Conservation (phyloP, 306 rosid species). For the Cucumis cinereus region DNA sequence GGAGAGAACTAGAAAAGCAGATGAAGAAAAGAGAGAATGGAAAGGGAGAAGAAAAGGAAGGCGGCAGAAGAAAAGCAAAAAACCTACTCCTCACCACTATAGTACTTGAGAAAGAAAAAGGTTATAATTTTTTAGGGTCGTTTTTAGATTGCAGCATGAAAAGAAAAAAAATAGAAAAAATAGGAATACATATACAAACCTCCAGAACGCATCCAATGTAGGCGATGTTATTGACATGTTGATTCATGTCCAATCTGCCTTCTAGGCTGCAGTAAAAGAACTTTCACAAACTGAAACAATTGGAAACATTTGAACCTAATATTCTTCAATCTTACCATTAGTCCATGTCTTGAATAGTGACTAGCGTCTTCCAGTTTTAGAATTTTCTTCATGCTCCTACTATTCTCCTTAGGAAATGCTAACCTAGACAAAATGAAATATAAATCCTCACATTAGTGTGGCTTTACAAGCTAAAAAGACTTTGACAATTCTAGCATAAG, state of each 20-base stretch:
- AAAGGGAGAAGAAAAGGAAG: too few relatives aligned
- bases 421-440: constrained; percentile 20
- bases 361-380: constrained; percentile 74
- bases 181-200: constrained; percentile 28
- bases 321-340: constrained; percentile 41
- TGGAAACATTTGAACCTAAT: neutral
- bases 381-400: constrained; percentile 54
- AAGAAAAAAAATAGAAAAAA: neutral
- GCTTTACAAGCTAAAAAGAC: neutral
- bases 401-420: constrained; percentile 68
- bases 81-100: neutral
- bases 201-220: constrained; percentile 95
- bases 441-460: neutral
- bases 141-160: neutral
- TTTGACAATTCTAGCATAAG: neutral
- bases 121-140: neutral
- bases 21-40: too few relatives aligned
- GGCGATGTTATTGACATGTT: constrained; percentile 82
- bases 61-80: too few relatives aligned
- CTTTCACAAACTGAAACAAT: constrained; percentile 24
- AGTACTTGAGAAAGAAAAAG: neutral
- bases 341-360: constrained; percentile 45
- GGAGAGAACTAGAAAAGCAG: too few relatives aligned
- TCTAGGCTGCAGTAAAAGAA: constrained; percentile 53
- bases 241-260: constrained; percentile 95